These are phyloP conservation scores for Dujonia santamariae DNA, from an alignment of 1,139 yeast species.

Conservation along the genomic window DNA sequence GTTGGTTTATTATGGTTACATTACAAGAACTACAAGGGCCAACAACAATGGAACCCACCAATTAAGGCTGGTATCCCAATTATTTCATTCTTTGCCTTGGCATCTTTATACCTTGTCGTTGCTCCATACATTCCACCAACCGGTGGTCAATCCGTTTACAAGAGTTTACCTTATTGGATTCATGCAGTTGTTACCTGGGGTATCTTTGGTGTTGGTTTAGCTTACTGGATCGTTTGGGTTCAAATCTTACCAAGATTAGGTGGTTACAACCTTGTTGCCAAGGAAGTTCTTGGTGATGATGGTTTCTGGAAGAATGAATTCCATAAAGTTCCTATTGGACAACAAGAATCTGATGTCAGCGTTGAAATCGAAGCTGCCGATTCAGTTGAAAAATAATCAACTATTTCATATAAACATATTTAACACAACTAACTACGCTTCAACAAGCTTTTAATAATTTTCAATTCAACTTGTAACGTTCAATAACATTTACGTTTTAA, in stretches of 20 bases:
- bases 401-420: not conserved
- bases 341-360: too few species aligned
- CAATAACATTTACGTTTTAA: too few species aligned
- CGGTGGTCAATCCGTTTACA: slow-evolving; percentile 63
- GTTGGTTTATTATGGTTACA: slow-evolving; percentile 40
- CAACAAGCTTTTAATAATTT: not conserved
- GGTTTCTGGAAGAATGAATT: slow-evolving; percentile 76
- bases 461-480: too few species aligned
- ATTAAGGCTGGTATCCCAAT: slow-evolving; percentile 66
- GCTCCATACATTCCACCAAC: slow-evolving; percentile 84
- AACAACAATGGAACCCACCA: slow-evolving; percentile 69
- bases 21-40: slow-evolving; percentile 50
- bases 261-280: slow-evolving; percentile 55
- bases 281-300: slow-evolving; percentile 61
- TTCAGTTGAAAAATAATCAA: not conserved
- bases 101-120: slow-evolving; percentile 67
- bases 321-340: slow-evolving; percentile 37
- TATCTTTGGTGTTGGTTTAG: slow-evolving; percentile 65
- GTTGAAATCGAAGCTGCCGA: too few species aligned
- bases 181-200: slow-evolving; percentile 86
- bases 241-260: slow-evolving; percentile 55
- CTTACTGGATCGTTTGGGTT: slow-evolving; percentile 72
- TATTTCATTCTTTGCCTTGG: slow-evolving; percentile 58
- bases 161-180: slow-evolving; percentile 68
- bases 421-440: too few species aligned